These are phyloP conservation scores for Monoraphidium neglectum DNA, from an alignment of 139 green algal genomes.

Conservation along the genomic window DNA sequence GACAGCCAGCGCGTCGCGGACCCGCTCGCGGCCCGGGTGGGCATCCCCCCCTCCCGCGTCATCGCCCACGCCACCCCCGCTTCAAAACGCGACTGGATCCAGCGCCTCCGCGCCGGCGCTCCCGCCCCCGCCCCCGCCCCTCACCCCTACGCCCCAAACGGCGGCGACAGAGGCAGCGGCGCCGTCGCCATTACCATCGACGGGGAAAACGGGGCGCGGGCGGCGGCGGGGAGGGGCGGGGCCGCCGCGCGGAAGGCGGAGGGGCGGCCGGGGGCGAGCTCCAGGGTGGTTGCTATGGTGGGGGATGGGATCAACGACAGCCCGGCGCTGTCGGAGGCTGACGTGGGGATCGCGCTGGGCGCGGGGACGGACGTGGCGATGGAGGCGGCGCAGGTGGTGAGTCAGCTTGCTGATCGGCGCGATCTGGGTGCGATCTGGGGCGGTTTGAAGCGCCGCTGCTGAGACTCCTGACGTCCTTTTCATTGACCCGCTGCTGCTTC, in stretches of 20 bases:
- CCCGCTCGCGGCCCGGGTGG: conserved; percentile 54
- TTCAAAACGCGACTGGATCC: conserved; percentile 55
- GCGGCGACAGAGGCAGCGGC: neutral
- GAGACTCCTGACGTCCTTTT: too few species aligned
- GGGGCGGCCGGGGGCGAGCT: conserved; percentile 48
- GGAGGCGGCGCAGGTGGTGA: conserved; percentile 85
- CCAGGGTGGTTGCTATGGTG: conserved; percentile 91
- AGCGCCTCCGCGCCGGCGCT: conserved; percentile 3
- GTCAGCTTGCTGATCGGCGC: too few species aligned
- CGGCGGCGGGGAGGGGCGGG: conserved; percentile 22
- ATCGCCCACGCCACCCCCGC: conserved; percentile 64
- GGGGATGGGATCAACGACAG: conserved; percentile 98
- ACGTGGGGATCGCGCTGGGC: conserved; percentile 95
- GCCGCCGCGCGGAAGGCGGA: conserved; percentile 38
- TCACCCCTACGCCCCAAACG: too few species aligned
- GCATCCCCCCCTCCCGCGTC: conserved; percentile 58
- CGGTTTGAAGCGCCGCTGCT: too few species aligned
- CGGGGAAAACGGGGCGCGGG: neutral
- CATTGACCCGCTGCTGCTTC: too few species aligned
- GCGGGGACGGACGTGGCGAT: conserved; percentile 74
- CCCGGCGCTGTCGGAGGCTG: conserved; percentile 88
- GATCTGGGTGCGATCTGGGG: too few species aligned
- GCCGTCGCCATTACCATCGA: neutral
- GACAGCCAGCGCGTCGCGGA: conserved; percentile 32
- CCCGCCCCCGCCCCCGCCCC: too few species aligned